Base-by-base conservation (phyloP, 73 alveolate species). In the Paramecium biaurelia region DNA sequence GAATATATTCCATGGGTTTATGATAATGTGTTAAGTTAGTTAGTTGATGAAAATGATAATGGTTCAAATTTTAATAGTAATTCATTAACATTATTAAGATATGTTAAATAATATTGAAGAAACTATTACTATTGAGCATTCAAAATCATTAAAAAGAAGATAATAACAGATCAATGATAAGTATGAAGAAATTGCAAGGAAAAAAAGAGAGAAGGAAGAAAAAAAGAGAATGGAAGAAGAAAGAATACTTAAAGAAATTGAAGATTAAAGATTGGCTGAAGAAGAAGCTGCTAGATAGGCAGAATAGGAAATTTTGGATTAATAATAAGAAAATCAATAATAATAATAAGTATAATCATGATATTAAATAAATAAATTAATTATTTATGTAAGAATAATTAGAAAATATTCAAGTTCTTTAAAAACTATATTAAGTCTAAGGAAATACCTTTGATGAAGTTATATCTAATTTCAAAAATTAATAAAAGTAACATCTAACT, bases 1-100 rank as follows among this genome's bases (percentile, higher is more conserved):
- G 74, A 89, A 9, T 89, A 57, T 72, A 57, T 89, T 11, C 92
- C 94, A 14, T 89, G 94, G 92, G 58, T 89, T 14, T 89, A 30
- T 82, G 37, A 70, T 12, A 49, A 70, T 70, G 85, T 89, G 7
- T 72, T 49, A 32, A 21, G 24, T 63, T 63, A 28, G 12, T 63
- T 63, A 63, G 45, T 63, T 24, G 84, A 30, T 63, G 84, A 63
- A 63, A 26, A 63, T 63, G 41, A 63, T 14, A 32, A 30, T 63
- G 45, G 12, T 63, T 12, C 47, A 6, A 32, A 63, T 26, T 26
- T 63, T 30, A 32, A 63, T 63, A 15, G 84, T 63, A 63, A 63
- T 7, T 30, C 28, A 32, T 63, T 63, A 12, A 30, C 12, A 5
- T 26, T 30, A 12, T 63, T 5, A 63, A 63, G 49, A 63, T 63